phyloP scores from a whole-genome alignment of 805 yeast species.

The Saturnispora saitoi region DNA sequence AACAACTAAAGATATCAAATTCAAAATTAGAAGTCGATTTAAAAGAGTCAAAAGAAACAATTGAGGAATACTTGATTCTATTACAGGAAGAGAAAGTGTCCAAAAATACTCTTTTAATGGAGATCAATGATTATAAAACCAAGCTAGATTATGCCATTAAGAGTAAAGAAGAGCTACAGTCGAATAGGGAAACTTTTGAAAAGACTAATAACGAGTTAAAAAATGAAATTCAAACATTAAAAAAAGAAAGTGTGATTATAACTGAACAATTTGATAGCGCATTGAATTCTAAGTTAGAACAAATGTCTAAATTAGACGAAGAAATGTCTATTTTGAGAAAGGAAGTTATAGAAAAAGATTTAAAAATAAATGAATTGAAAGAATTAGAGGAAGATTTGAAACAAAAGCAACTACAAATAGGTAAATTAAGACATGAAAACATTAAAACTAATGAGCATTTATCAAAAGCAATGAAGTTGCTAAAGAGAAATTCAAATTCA shows the following conservation, averaged over 20 bases:
- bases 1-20: conserved; percentile 33
- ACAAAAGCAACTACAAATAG: conserved; percentile 72
- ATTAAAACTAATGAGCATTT: conserved; percentile 89
- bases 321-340: conserved; percentile 10
- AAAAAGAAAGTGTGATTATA: conserved; percentile 19
- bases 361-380: conserved; percentile 17
- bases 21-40: conserved; percentile 33
- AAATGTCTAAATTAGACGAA: conserved; percentile 19
- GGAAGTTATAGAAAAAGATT: conserved; percentile 13
- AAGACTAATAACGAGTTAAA: conserved; percentile 19
- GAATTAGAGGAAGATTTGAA: conserved; percentile 46
- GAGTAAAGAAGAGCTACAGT: conserved; percentile 23
- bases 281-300: conserved; percentile 16
- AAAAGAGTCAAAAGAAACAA: conserved; percentile 28
- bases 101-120: conserved; percentile 39
- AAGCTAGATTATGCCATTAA: conserved; percentile 16
- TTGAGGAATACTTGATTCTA: conserved; percentile 30
- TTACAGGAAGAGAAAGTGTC: conserved; percentile 34
- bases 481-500: conserved; percentile 68
- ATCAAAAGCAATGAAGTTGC: conserved; percentile 82
- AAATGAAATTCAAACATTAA: conserved; percentile 15
- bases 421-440: conserved; percentile 90
- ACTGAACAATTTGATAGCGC: conserved; percentile 12
- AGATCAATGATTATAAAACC: conserved; percentile 29
- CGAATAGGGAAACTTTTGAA: conserved; percentile 15